Evolutionary conservation across 352 stramenopile species (phyloP).

Genomic region (Pseudoperonospora humuli): DNA sequence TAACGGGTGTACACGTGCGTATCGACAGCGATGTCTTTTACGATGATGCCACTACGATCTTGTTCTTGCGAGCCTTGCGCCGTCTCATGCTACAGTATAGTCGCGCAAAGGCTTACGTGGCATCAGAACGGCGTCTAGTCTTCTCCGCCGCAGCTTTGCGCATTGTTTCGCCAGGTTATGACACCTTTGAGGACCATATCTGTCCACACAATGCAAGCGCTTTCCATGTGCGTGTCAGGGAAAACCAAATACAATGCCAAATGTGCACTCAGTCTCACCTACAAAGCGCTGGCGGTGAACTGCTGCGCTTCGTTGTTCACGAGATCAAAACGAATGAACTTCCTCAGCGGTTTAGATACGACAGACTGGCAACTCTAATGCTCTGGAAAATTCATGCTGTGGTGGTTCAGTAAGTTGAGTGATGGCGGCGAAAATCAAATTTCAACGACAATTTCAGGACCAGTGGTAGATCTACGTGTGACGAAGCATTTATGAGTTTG

Average conservation of each 20-base stretch:
- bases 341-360: conserved; percentile 35
- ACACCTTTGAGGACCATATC: conserved; percentile 38
- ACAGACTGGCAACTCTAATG: conserved; percentile 36
- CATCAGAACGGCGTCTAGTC: conserved; percentile 42
- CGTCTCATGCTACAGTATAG: conserved; percentile 28
- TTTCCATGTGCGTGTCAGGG: conserved; percentile 5
- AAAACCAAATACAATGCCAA: conserved; percentile 28
- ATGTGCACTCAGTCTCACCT: conserved; percentile 1
- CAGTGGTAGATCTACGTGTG: too few species aligned
- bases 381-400: conserved; percentile 39
- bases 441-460: too few species aligned
- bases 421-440: too few species aligned
- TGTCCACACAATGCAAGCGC: conserved; percentile 29
- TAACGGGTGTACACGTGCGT: neutral
- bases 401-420: conserved; percentile 7
- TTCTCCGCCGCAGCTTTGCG: conserved; percentile 45
- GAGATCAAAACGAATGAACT: conserved; percentile 14
- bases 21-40: conserved; percentile 59
- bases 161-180: conserved; percentile 45
- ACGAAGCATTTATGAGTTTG: too few species aligned
- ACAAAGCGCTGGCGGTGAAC: neutral
- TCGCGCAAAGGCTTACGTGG: conserved; percentile 21
- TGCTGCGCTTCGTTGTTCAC: conserved; percentile 28
- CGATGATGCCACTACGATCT: conserved; percentile 33
- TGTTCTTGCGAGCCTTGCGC: conserved; percentile 36